Base-by-base conservation (phyloP, 139 green algal genomes). In the Micractinium sp. region DNA sequence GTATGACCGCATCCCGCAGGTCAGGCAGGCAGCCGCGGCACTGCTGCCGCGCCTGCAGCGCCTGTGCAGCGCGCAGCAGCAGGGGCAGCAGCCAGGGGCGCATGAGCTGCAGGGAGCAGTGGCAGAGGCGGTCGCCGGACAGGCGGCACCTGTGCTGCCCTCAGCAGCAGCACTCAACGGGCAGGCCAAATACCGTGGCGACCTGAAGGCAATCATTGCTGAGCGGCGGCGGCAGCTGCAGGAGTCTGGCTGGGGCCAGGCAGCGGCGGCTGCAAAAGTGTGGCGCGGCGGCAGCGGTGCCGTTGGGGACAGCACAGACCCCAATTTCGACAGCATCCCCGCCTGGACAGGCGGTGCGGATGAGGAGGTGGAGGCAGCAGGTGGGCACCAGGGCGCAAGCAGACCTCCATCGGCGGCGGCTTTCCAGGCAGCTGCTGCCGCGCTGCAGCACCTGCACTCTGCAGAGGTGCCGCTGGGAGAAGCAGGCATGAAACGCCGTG, bases 1-100 rank as follows among this genome's bases (percentile, higher is more conserved):
- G 27, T 89, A 85, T 60, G 86, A 89, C 29, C n/a, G 76, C 20
- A 78, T 89, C 27, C 86, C 86, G 3, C 76, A 89, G n/a, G 86
- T 89, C 23, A 29, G 86, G 25, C 35, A 76, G 36, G 86, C 86
- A 14, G 86, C 86, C 7, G 86, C 77, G 0, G 18, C 60, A 16
- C 33, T 63, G 14, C 38, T 85, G 75, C 86, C 74, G 22, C 83
- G 39, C 38, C 83, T 87, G 83, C 38, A 66, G 22, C 38, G 38
- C 38, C 29, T 87, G 83, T 67, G 60, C 9, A 15, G 67, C 66
- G 36, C 56, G 67, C 82, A 86, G 61, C 82, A n/a, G 60, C 63
- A 66, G 67, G 38, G 79, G 83, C 83, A 87, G 83, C 81, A 35
- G n/a, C 53, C 4, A 22, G 20, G 38, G 82, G 22, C 23, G 0